Evolutionary conservation across 1,284 basidiomycete genomes (phyloP).

Genomic region (Volvariella volvacea): DNA sequence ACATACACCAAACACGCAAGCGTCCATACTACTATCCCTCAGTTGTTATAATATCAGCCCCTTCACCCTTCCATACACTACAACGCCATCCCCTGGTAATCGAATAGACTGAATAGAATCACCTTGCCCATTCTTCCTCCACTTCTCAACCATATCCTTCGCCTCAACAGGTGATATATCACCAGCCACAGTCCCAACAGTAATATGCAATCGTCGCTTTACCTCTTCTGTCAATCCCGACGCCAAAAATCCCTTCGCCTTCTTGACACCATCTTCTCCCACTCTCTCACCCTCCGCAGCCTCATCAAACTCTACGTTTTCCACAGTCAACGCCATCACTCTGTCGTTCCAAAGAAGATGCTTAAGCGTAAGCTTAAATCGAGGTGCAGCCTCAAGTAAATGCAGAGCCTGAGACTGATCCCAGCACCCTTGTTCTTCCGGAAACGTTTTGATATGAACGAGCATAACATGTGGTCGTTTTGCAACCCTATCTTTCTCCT

Average conservation of each 20-base stretch:
- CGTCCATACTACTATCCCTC: too few relatives aligned
- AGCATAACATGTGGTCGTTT: slow-evolving; percentile 81
- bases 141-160: slow-evolving; percentile 51
- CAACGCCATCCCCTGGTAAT: slow-evolving; percentile 1
- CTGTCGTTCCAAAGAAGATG: slow-evolving; percentile 72
- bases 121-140: slow-evolving; percentile 29
- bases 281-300: slow-evolving; percentile 12
- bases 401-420: slow-evolving; percentile 50
- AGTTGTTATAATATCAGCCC: neutral
- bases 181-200: slow-evolving; percentile 68
- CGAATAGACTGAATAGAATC: slow-evolving; percentile 2
- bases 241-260: slow-evolving; percentile 33
- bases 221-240: slow-evolving; percentile 41
- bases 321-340: slow-evolving; percentile 74
- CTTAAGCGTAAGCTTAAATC: slow-evolving; percentile 59
- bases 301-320: slow-evolving; percentile 38
- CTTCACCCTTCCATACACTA: slow-evolving; percentile 6
- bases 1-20: too few relatives aligned
- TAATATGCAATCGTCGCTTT: slow-evolving; percentile 69
- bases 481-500: slow-evolving; percentile 43
- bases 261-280: slow-evolving; percentile 33
- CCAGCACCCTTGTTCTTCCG: slow-evolving; percentile 54
- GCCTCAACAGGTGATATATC: slow-evolving; percentile 69
- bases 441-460: slow-evolving; percentile 63
- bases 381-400: slow-evolving; percentile 33